Evolutionary conservation across 225 moss, liverwort and hornwort genomes (phyloP), one percentile per base, ranked within the genome.

Genomic region (Pseudoscleropodium purum): DNA sequence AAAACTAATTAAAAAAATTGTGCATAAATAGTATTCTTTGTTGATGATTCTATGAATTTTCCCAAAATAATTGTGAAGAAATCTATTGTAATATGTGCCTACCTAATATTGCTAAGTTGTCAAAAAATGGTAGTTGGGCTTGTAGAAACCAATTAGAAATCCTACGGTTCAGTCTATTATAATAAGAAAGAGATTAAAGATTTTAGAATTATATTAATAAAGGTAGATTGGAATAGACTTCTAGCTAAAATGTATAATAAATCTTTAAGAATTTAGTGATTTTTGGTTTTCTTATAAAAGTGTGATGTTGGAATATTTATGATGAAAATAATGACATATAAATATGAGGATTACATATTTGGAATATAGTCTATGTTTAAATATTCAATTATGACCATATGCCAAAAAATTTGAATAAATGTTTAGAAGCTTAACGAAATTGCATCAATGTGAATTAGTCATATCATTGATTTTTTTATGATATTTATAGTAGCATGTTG

Each of bases 51-150:
- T 43, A 2, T 27, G 4, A 16, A 5, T 9, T 27, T 43, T 41
- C 43, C 0, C 5, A 43, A 72, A 72, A 72, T 72, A 27, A 56
- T 56, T 56, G 2, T 27, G 5, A 27, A 43, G 5, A 43, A 27
- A 27, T 41, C 9, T 9, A 5, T 0, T 0, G 9, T 27, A 72
- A 72, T 27, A 72, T 1, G 0, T 41, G 1, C 39, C 1, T 69
- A 4, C 13, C 25, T 70, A 5, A 39, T 25, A 25, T 39, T 70
- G 4, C 3, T 70, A 8, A 25, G 3, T 24, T 70, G 70, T 25
- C 2, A 70, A 24, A 70, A 18, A 39, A 39, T 39, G 25, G 15
- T 27, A 25, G 7, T 2, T 70, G 14, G 14, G 4, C 41, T 9
- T 72, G 2, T 8, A 26, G 13, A 24, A 1, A 47, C 10, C 47